Percentiles rank a stretch among this genome's conserved stretches.
Conservation (phyloP, 2,329 filamentous ascomycete species). For the Cercospora berteroae region DNA sequence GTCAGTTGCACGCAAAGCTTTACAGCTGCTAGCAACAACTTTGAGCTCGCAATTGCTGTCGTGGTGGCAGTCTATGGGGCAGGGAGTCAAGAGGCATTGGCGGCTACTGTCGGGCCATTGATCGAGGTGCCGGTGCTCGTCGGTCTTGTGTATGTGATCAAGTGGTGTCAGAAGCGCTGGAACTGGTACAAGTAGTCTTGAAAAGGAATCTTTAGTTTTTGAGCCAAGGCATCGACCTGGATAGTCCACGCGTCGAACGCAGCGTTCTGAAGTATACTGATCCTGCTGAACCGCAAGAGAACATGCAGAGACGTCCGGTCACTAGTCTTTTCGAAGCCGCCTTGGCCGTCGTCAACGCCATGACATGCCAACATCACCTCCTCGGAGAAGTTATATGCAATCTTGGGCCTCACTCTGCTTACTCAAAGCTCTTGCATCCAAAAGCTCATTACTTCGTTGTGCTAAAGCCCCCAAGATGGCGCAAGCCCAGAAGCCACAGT, state of each 20-base stretch:
- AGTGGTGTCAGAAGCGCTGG: slow-evolving; percentile 56
- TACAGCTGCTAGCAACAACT: slow-evolving; percentile 89
- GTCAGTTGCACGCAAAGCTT: slow-evolving; percentile 76
- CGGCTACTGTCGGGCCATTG: slow-evolving; percentile 77
- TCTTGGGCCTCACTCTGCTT: background rate
- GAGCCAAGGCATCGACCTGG: background rate
- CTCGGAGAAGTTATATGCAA: background rate
- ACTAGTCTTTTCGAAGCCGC: background rate
- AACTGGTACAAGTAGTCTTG: slow-evolving; percentile 48
- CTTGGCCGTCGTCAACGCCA: background rate
- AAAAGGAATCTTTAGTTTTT: background rate
- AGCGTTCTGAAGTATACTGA: background rate
- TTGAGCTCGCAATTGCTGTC: slow-evolving; percentile 87
- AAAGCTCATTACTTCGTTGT: background rate
- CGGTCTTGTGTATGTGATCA: slow-evolving; percentile 71
- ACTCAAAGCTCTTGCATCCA: background rate
- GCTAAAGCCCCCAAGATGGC: background rate
- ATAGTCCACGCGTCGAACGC: background rate
- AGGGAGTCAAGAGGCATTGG: slow-evolving; percentile 74
- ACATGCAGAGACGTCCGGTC: background rate
- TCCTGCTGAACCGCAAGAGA: background rate
- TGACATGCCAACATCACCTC: background rate
- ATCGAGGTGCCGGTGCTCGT: slow-evolving; percentile 84
- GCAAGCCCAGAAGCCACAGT: background rate
- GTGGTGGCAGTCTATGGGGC: slow-evolving; percentile 78